Evolutionary conservation across 2,329 filamentous ascomycete genomes (phyloP).

Genomic region (Neonectria neomacrospora): DNA sequence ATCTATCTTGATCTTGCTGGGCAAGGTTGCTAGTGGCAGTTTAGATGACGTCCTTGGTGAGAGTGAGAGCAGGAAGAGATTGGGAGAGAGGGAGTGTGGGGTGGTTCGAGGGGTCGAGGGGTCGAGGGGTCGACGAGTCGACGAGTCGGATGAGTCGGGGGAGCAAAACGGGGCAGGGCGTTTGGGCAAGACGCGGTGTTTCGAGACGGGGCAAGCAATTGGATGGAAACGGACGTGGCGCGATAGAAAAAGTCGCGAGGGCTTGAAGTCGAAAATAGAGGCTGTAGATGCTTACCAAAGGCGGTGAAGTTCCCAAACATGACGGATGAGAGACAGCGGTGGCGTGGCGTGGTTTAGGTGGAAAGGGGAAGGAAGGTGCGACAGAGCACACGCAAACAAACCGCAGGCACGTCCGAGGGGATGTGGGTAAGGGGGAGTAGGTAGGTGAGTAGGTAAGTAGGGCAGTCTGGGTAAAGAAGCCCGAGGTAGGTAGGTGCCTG

Average conservation of each 20-base stretch:
- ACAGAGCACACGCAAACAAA: slow-evolving; percentile 24
- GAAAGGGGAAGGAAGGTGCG: slow-evolving; percentile 27
- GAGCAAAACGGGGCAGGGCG: neutral
- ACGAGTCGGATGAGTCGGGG: too few species aligned
- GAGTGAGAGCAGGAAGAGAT: slow-evolving; percentile 25
- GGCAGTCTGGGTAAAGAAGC: neutral
- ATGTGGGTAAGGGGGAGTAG: neutral
- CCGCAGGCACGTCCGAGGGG: slow-evolving; percentile 11
- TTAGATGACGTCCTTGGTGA: slow-evolving; percentile 36
- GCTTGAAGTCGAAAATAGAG: slow-evolving; percentile 25
- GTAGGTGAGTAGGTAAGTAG: neutral
- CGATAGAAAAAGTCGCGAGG: slow-evolving; percentile 4
- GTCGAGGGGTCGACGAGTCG: neutral
- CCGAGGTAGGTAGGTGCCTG: neutral
- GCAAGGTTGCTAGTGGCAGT: slow-evolving; percentile 44
- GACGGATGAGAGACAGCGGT: slow-evolving; percentile 36
- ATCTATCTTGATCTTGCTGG: slow-evolving; percentile 48
- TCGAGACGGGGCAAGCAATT: neutral
- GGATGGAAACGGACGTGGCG: slow-evolving; percentile 1
- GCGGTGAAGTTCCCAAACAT: slow-evolving; percentile 59
- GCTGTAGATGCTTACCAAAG: slow-evolving; percentile 50
- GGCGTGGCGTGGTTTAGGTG: slow-evolving; percentile 36
- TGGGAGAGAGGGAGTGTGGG: slow-evolving; percentile 26
- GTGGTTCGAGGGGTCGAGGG: slow-evolving; percentile 5
- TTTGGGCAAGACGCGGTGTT: slow-evolving; percentile 1